Percentiles rank a stretch among this genome's conserved stretches.
Conservation (phyloP, 148 eudicot genomes). For the Rhododendron ovatum region DNA sequence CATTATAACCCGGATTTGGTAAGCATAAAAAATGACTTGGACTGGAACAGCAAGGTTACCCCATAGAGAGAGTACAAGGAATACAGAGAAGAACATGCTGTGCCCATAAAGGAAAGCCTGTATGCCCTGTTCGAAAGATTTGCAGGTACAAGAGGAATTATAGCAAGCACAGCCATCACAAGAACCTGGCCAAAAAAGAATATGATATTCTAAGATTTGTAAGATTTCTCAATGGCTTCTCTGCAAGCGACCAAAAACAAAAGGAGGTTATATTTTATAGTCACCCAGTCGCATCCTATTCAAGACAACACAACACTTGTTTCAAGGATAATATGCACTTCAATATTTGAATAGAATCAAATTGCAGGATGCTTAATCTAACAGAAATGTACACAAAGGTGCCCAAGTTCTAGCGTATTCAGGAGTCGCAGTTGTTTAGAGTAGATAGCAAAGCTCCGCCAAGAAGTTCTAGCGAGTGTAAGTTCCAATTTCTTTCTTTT, state of each 20-base stretch:
- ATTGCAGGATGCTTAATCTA: not conserved
- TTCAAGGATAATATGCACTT: not conserved
- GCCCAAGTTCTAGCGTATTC: not conserved
- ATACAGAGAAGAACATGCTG: conserved; percentile 78
- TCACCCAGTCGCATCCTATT: not conserved
- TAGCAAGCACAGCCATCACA: conserved; percentile 83
- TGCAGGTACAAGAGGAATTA: conserved; percentile 64
- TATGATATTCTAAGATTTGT: not conserved
- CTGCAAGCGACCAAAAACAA: not conserved
- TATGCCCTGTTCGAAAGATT: conserved; percentile 77
- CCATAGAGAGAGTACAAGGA: conserved; percentile 93
- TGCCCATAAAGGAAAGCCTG: conserved; percentile 87
- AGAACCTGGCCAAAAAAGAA: conserved; percentile 56
- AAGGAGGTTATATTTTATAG: not conserved
- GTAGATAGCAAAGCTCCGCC: not conserved
- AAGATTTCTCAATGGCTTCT: not conserved
- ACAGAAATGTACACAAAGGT: not conserved
- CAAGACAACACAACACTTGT: not conserved
- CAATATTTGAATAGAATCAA: not conserved
- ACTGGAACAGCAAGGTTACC: conserved; percentile 43
- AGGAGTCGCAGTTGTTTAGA: not conserved
- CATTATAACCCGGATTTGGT: not conserved
- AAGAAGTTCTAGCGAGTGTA: not conserved
- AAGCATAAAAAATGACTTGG: conserved; percentile 4
- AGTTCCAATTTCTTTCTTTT: not conserved